Conservation (phyloP, 257 asterid species). For the Forsythia viridissima region DNA sequence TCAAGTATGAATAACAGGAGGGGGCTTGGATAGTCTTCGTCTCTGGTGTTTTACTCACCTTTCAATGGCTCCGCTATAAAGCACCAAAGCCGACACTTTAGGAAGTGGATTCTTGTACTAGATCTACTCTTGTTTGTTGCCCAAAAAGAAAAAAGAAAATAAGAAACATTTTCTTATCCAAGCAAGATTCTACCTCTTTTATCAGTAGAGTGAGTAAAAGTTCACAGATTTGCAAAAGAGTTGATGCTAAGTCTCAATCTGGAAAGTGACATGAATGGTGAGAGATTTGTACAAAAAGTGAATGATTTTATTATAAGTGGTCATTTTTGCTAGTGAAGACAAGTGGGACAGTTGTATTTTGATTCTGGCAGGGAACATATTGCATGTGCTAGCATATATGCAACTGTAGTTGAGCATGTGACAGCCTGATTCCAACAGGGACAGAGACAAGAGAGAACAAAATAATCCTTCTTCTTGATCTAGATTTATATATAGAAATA, state of each 20-base stretch:
- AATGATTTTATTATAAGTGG: slow-evolving; percentile 13
- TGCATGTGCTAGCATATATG: slow-evolving; percentile 5
- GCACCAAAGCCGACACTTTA: not conserved
- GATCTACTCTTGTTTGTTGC: not conserved
- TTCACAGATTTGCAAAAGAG: not conserved
- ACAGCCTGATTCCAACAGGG: slow-evolving; percentile 33
- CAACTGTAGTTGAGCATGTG: slow-evolving; percentile 49
- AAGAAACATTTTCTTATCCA: not conserved
- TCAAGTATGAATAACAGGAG: not conserved
- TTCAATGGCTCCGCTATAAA: not conserved
- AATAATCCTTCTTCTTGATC: slow-evolving; percentile 2
- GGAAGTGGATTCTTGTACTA: not conserved
- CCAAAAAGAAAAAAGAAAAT: not conserved
- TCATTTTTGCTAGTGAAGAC: slow-evolving; percentile 48
- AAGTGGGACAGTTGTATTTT: slow-evolving; percentile 64
- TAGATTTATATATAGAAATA: not conserved
- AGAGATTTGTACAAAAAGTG: slow-evolving; percentile 4
- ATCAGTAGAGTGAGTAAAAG: not conserved
- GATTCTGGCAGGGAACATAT: not conserved
- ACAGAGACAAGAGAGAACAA: slow-evolving; percentile 27
- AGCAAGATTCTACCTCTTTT: not conserved
- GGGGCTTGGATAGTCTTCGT: not conserved
- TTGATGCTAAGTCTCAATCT: slow-evolving; percentile 17
- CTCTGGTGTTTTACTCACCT: not conserved
- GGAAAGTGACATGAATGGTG: slow-evolving; percentile 39